Evolutionary conservation across 2,329 filamentous ascomycete genomes (phyloP).

Genomic region (Penicillium sp.): DNA sequence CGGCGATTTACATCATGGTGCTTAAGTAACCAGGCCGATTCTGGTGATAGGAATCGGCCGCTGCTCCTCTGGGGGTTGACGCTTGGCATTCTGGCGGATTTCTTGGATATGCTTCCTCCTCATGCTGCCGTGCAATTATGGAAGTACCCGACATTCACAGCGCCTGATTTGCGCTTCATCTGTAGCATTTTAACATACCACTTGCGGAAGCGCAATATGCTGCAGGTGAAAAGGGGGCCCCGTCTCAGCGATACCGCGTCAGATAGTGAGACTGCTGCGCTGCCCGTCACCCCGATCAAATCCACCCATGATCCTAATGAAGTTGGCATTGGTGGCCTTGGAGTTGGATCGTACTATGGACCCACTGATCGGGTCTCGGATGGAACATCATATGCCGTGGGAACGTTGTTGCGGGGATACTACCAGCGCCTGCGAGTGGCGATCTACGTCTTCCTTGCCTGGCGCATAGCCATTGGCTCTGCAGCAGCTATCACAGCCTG

Average conservation of each 20-base stretch:
- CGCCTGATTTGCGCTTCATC: slow-evolving; percentile 55
- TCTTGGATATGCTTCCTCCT: slow-evolving; percentile 63
- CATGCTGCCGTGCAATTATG: slow-evolving; percentile 57
- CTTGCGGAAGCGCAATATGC: slow-evolving; percentile 51
- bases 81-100: slow-evolving; percentile 61
- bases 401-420: slow-evolving; percentile 43
- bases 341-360: slow-evolving; percentile 33
- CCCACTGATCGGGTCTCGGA: slow-evolving; percentile 22
- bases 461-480: slow-evolving; percentile 33
- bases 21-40: slow-evolving; percentile 26
- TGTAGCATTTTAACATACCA: slow-evolving; percentile 56
- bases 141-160: slow-evolving; percentile 64
- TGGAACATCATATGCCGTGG: slow-evolving; percentile 35
- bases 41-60: slow-evolving; percentile 39
- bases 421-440: slow-evolving; percentile 39
- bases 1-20: slow-evolving; percentile 28
- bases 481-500: slow-evolving; percentile 28
- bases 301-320: slow-evolving; percentile 30
- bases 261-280: slow-evolving; percentile 34
- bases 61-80: slow-evolving; percentile 65
- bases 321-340: slow-evolving; percentile 38
- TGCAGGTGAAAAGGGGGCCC: slow-evolving; percentile 29
- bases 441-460: slow-evolving; percentile 38
- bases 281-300: slow-evolving; percentile 21
- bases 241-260: slow-evolving; percentile 30